Base-by-base conservation (phyloP, 2,329 filamentous ascomycete genomes). In the Alternaria viburni region DNA sequence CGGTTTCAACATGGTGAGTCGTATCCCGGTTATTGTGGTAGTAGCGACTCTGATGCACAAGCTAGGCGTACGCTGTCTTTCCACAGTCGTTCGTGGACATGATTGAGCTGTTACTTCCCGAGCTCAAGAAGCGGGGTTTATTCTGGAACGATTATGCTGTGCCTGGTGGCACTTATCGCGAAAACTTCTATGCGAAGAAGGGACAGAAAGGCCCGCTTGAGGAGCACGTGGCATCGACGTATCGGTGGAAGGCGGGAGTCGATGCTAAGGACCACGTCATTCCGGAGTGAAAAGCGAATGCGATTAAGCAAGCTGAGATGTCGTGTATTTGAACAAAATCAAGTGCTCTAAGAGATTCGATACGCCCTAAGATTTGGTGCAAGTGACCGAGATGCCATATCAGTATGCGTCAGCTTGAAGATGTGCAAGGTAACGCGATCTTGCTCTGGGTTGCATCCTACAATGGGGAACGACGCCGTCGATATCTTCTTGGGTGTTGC, bases 1-100 rank as follows among this genome's bases (percentile, higher is more conserved):
- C 72, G 90, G 90, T 0, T 93, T 93, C 79, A 93, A 93, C 73
- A 85, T 93, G 75, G 89, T 89, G 74, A 81, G 86, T 77, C 44
- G 12, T 12, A 11, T 49, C 13, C 36, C 15, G 15, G 11, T n/a
- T 8, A 9, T 5, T n/a, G 9, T 17, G 13, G 12, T 32, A 7
- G 1, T 19, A 12, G 9, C 36, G 8, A 43, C 19, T 21, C 63
- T 52, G 61, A 36, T 36, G 59, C 32, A 15, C 36, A 9, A 8
- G 25, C 44, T 19, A 78, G 80, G 87, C 87, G 2, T 91, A 92
- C 66, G 87, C 88, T 0, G 79, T 90, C n/a, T 89, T 89, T 70
- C 90, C 89, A 0, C 85, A 87, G 60, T 89, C 88, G 0, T 92
- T 91, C 79, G 86, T 88, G 62, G 90, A 92, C 67, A 87, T 92